Conservation (phyloP, 2,329 filamentous ascomycete genomes). For the Drechmeria coniospora region DNA sequence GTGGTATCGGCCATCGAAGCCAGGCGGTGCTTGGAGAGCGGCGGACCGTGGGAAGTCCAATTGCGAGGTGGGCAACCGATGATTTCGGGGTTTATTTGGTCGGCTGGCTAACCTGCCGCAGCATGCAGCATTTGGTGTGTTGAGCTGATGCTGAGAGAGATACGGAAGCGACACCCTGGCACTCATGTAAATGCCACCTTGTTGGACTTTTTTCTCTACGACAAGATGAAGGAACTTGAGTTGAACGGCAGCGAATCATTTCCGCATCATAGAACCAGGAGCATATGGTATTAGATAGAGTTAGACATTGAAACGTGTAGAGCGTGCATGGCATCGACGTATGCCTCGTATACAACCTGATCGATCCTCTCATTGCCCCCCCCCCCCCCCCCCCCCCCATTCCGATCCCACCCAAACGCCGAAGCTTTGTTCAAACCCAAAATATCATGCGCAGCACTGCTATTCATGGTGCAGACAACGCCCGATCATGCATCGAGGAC, state of each 20-base stretch:
- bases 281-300: conserved; percentile 79
- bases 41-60: conserved; percentile 70
- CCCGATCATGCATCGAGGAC: conserved; percentile 19
- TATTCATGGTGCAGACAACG: background rate
- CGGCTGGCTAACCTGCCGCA: conserved; percentile 14
- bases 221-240: conserved; percentile 80
- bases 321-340: background rate
- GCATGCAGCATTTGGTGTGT: conserved; percentile 94
- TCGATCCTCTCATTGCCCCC: no score
- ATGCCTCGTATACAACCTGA: no score
- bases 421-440: background rate
- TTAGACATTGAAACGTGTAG: background rate
- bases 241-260: conserved; percentile 35
- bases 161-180: conserved; percentile 55
- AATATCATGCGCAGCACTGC: no score
- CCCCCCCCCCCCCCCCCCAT: no score
- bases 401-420: background rate
- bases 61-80: conserved; percentile 47
- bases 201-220: conserved; percentile 96
- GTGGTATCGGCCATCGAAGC: conserved; percentile 55
- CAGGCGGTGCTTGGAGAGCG: conserved; percentile 50
- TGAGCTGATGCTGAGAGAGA: conserved; percentile 73
- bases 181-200: conserved; percentile 70
- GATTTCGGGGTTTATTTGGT: background rate
- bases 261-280: conserved; percentile 78